Percentiles rank a stretch among this genome's conserved stretches.
Conservation (phyloP, 177 flowering plant species). For the Vitis hybrid region DNA sequence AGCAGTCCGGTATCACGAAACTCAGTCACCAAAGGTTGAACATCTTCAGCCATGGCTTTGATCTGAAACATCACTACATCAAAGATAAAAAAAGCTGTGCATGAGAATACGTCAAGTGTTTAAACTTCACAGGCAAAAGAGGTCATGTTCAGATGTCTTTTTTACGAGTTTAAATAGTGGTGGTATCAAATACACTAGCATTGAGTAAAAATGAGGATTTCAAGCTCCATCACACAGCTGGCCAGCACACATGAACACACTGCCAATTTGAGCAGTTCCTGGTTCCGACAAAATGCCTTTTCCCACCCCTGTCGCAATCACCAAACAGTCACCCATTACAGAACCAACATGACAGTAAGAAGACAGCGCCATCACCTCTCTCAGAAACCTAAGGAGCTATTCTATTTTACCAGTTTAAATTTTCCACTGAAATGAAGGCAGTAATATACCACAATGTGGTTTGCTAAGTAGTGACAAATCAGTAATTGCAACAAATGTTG, state of each 20-base stretch:
- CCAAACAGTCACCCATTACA: too few relatives aligned
- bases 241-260: too few relatives aligned
- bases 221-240: too few relatives aligned
- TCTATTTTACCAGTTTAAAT: too few relatives aligned
- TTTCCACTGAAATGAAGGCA: neutral
- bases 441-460: neutral
- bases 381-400: neutral
- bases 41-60: slow-evolving; percentile 86
- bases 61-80: slow-evolving; percentile 85
- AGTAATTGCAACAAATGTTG: neutral
- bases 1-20: slow-evolving; percentile 71
- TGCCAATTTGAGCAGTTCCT: too few relatives aligned
- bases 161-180: neutral
- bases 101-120: slow-evolving; percentile 28
- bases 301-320: too few relatives aligned
- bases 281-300: too few relatives aligned
- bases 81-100: slow-evolving; percentile 30
- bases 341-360: too few relatives aligned
- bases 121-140: neutral
- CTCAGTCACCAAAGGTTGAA: slow-evolving; percentile 88
- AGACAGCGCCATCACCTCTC: neutral
- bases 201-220: too few relatives aligned
- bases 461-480: neutral
- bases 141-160: neutral
- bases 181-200: neutral